Evolutionary conservation across 495 filamentous ascomycete species (phyloP).

Genomic region (Aspergillus incahuasiensis): DNA sequence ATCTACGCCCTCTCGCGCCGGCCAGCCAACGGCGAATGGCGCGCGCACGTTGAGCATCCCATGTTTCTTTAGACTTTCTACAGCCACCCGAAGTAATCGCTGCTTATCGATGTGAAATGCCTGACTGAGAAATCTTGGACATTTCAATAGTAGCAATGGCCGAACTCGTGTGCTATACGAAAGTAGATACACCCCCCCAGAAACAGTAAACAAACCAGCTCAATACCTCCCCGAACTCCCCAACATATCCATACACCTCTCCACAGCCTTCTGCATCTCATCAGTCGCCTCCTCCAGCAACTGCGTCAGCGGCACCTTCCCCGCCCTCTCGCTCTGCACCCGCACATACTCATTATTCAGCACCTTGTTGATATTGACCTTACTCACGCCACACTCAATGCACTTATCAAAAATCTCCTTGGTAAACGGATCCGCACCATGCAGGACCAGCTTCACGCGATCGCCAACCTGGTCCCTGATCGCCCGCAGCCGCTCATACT

Average conservation of each 20-base stretch:
- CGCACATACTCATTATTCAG: conserved; percentile 67
- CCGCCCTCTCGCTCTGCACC: conserved; percentile 62
- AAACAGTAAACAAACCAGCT: no score
- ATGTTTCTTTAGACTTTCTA: no score
- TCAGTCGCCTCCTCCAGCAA: conserved; percentile 68
- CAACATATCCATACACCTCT: conserved; percentile 68
- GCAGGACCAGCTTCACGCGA: conserved; percentile 64
- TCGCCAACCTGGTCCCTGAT: conserved; percentile 61
- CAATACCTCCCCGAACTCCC: conserved; percentile 57
- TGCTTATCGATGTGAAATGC: no score
- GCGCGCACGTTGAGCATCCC: no score
- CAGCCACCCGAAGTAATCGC: no score
- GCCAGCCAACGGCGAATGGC: no score
- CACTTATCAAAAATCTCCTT: conserved; percentile 62
- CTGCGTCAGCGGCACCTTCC: conserved; percentile 59
- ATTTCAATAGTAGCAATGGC: no score
- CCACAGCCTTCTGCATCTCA: conserved; percentile 71
- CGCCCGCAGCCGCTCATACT: conserved; percentile 62
- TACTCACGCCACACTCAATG: conserved; percentile 66
- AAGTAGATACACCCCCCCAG: not conserved
- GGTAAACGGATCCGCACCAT: conserved; percentile 73
- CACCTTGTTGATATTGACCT: conserved; percentile 81
- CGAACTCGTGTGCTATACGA: no score
- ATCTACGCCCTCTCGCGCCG: no score
- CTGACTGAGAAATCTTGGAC: no score